Base-by-base conservation (phyloP, 179 eudicot species). In the Silene noctiflora region DNA sequence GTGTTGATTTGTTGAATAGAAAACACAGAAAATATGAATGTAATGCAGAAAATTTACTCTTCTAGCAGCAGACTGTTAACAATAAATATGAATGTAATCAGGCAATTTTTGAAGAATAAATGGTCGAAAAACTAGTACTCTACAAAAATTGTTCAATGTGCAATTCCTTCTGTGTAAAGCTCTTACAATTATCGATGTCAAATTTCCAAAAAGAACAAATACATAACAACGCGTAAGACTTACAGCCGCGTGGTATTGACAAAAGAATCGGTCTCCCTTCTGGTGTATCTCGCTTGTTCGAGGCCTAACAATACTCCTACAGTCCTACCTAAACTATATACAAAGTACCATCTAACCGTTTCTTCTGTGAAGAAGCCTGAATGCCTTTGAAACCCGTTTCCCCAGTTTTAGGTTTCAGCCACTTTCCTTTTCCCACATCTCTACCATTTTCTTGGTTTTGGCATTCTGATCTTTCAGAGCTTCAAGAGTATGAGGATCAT, bases 371-470 rank as follows among this genome's bases (percentile, higher is more conserved):
- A 3, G 33, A 29, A 29, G 3, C 33, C 33, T 29, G 33, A 29
- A 29, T 29, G 20, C 55, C 21, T 9, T n/a, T n/a, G n/a, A n/a
- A n/a, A n/a, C n/a, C n/a, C n/a, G n/a, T n/a, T n/a, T n/a, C n/a
- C n/a, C n/a, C n/a, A n/a, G 46, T 44, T 33, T 4, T 53, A 51
- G 21, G 51, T 21, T 6, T 73, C 33, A 72, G 20, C 51, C 73
- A 39, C 21, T 13, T 20, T 20, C 46, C 27, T 71, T 71, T 78
- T 82, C 91, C 91, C 85, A 85, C 64, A 6, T 65, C 35, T 73
- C 67, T 63, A 88, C 90, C 79, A 81, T 71, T 55, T 74, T 70
- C 73, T 68, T 86, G 22, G 75, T 81, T 73, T 78, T 81, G 24
- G 67, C 80, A 67, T 83, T 86, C 27, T 25, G 82, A 65, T 75